phyloP scores from a whole-genome alignment of 495 filamentous ascomycete genomes.

The Achaetomiella virescens region DNA sequence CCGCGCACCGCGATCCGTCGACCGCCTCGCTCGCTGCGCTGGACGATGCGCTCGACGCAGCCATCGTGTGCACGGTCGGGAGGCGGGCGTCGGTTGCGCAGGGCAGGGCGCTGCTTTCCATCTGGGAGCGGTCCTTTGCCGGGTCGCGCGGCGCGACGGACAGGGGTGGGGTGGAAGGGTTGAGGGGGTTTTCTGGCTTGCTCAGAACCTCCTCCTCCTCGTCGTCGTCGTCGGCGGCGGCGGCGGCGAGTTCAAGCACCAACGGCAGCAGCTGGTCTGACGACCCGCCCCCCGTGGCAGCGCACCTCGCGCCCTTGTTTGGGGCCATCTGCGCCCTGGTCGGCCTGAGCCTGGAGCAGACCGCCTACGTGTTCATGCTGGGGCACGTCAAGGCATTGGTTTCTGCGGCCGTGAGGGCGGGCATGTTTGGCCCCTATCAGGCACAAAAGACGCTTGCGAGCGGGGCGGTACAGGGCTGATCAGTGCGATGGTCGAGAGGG shows the following conservation, averaged over 20 bases:
- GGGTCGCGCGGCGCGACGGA: conserved; percentile 1
- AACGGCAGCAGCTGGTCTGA: not conserved
- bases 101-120: conserved; percentile 72
- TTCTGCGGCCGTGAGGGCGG: conserved; percentile 81
- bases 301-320: conserved; percentile 77
- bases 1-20: conserved; percentile 59
- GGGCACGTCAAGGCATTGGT: conserved; percentile 83
- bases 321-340: conserved; percentile 62
- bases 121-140: conserved; percentile 79
- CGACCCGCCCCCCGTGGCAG: conserved; percentile 38
- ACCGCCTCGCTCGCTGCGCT: conserved; percentile 45
- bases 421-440: conserved; percentile 88
- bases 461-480: conserved; percentile 56
- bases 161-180: not conserved
- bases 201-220: conserved; percentile 16
- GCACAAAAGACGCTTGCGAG: conserved; percentile 74
- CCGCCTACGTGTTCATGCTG: conserved; percentile 80
- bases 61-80: conserved; percentile 78
- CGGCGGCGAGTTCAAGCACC: not conserved
- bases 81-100: conserved; percentile 78
- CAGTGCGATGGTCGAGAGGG: conserved; percentile 51
- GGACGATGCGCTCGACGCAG: conserved; percentile 83
- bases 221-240: not conserved
- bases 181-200: conserved; percentile 28
- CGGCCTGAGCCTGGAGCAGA: conserved; percentile 53